Evolutionary conservation across 2,329 filamentous ascomycete species (phyloP).

Genomic region (Colletotrichum chlorophyti): DNA sequence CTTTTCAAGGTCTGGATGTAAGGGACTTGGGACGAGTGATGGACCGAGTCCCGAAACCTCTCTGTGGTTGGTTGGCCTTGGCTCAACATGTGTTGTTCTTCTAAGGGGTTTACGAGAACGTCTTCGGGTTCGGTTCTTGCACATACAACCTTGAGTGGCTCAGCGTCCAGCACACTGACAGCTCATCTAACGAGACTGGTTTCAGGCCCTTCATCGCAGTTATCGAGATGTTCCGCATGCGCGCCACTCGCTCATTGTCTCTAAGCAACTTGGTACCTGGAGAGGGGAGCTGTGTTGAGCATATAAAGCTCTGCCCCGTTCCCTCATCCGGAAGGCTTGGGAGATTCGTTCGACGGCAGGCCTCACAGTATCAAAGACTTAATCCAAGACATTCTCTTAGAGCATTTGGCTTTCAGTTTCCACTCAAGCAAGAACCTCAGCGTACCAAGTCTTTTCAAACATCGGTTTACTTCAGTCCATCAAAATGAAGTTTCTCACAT

Average conservation of each 20-base stretch:
- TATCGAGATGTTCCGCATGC: slow-evolving; percentile 19
- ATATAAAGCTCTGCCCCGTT: slow-evolving; percentile 11
- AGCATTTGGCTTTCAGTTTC: not conserved
- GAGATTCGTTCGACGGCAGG: slow-evolving; percentile 17
- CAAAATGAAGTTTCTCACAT: slow-evolving; percentile 26
- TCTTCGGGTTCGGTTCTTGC: not conserved
- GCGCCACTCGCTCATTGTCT: slow-evolving; percentile 11
- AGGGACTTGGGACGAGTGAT: slow-evolving; percentile 26
- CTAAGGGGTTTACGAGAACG: slow-evolving; percentile 4
- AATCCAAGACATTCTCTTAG: slow-evolving; percentile 25
- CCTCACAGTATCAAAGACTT: slow-evolving; percentile 15
- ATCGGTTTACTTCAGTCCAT: slow-evolving; percentile 23
- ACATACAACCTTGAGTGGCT: slow-evolving; percentile 5
- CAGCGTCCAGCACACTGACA: slow-evolving; percentile 17
- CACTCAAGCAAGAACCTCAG: not conserved
- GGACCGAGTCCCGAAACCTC: slow-evolving; percentile 21
- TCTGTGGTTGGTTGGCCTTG: slow-evolving; percentile 17
- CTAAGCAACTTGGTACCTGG: slow-evolving; percentile 2
- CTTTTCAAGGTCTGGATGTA: slow-evolving; percentile 24
- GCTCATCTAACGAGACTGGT: slow-evolving; percentile 17
- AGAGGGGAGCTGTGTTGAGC: not conserved
- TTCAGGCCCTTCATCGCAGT: slow-evolving; percentile 14
- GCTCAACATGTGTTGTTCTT: slow-evolving; percentile 18
- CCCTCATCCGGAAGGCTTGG: not conserved
- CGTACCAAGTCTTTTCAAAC: not conserved